Evolutionary conservation across 78 protist genomes (phyloP), one percentile per base, ranked within the genome.

Genomic region (Pigoraptor vietnamica): DNA sequence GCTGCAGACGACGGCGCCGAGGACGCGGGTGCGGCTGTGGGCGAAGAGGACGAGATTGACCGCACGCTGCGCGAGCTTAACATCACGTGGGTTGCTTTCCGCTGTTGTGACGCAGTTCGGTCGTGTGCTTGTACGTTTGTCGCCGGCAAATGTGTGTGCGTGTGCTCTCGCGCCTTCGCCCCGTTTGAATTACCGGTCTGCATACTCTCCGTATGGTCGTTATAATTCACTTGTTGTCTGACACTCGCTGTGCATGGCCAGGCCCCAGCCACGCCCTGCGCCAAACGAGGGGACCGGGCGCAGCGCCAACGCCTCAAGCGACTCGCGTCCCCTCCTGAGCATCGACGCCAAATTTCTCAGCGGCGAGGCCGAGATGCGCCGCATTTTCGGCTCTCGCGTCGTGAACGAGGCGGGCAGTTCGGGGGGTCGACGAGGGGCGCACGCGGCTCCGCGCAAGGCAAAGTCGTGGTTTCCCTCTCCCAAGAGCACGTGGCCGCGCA

Each of bases 321-420:
- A 48, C 67, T 48, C 67, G 6, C 67, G 67, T 48, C 84, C 84
- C 14, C 34, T 79, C 34, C 84, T 79, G 23, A 2, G 21, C 32
- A 25, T 79, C 34, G 84, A 79, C 21, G n/a, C 87, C 87, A 83
- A 35, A 9, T 10, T 34, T 14, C 34, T 83, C 35, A 35, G 25
- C 1, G 87, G 35, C 39, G 87, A 83, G 9, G 87, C 38, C 87
- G 87, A 83, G 87, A 35, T 83, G 87, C 87, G 87, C 14, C 87
- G 87, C 39, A 83, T 35, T 1, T 83, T 83, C 33, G 39, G 38
- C 35, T 2, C 38, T 0, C 35, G 39, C 38, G 24, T 32, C n/a
- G 39, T 10, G 33, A 34, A 9, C 38, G 39, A 29, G 24, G 87
- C 35, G 35, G 39, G 24, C 39, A 24, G 38, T 83, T 6, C 35